Evolutionary conservation across 495 filamentous ascomycete species (phyloP).

Genomic region (Aspergillus kassunensis): DNA sequence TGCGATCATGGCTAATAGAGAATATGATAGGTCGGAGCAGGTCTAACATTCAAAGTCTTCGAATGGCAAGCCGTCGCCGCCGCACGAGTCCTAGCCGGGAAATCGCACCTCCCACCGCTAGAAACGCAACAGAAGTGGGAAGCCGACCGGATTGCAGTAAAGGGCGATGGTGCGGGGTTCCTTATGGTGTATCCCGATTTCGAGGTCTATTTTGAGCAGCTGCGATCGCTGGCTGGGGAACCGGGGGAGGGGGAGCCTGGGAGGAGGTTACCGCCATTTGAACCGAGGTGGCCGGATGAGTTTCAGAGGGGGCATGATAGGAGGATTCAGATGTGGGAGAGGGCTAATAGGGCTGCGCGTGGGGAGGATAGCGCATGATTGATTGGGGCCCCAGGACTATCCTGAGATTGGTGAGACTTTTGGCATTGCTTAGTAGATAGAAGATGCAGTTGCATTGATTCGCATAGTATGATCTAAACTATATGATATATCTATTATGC

Average conservation of each 20-base stretch:
- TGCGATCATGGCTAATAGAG: too few species aligned
- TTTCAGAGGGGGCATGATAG: conserved; percentile 47
- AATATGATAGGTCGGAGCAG: conserved; percentile 51
- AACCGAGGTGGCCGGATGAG: conserved; percentile 44
- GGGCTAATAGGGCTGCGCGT: conserved; percentile 19
- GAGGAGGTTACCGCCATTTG: conserved; percentile 42
- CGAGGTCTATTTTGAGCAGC: conserved; percentile 50
- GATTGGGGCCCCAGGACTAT: too few species aligned
- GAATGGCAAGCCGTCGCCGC: conserved; percentile 59
- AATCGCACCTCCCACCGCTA: conserved; percentile 37
- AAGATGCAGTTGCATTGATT: too few species aligned
- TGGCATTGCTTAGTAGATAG: too few species aligned
- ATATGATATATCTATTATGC: too few species aligned
- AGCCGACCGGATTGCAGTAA: conserved; percentile 39
- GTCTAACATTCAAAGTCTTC: conserved; percentile 56
- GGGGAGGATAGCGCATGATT: neutral
- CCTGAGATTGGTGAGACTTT: too few species aligned
- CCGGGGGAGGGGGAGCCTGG: conserved; percentile 30
- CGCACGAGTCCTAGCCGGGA: conserved; percentile 53
- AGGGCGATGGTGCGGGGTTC: conserved; percentile 49
- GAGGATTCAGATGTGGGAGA: conserved; percentile 48
- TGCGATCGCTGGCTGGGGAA: conserved; percentile 46
- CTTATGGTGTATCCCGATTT: conserved; percentile 50
- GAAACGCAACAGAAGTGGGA: conserved; percentile 51
- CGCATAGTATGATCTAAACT: too few species aligned